Conservation (phyloP, 495 filamentous ascomycete genomes). For the Neurospora sublineolata region DNA sequence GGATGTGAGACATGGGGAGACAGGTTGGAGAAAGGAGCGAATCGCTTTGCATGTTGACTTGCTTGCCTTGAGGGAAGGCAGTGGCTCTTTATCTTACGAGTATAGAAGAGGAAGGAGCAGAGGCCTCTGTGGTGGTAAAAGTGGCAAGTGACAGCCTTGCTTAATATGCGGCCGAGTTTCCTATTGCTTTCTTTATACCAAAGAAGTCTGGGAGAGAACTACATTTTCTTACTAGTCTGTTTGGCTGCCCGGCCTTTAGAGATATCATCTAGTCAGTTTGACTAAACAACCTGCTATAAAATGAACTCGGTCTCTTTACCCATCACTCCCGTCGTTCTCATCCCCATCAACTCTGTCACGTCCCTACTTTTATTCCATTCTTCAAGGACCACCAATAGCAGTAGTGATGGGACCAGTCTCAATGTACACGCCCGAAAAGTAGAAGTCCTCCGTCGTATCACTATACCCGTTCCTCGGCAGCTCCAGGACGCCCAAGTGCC, state of each 20-base stretch:
- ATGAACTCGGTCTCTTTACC: neutral
- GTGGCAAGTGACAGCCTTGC: neutral
- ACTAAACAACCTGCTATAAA: neutral
- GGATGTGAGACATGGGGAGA: neutral
- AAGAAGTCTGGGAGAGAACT: neutral
- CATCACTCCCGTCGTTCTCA: neutral
- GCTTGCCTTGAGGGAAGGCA: neutral
- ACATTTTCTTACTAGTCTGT: neutral
- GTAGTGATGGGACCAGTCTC: conserved; percentile 54
- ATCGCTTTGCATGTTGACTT: neutral
- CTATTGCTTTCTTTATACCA: neutral
- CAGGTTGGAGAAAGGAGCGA: neutral
- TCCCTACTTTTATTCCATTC: neutral
- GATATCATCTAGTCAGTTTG: neutral
- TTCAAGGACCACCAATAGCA: conserved; percentile 36
- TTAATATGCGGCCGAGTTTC: neutral
- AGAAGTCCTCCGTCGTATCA: conserved; percentile 53
- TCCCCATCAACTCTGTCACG: neutral
- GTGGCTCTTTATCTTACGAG: neutral
- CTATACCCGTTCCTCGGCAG: conserved; percentile 45
- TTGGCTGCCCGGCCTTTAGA: neutral
- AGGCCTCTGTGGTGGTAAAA: neutral
- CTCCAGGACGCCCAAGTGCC: conserved; percentile 62
- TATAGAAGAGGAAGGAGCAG: neutral
- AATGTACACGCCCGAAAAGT: conserved; percentile 60